Base-by-base conservation (phyloP, 768 basidiomycete genomes). In the Rossbeevera mucosa region DNA sequence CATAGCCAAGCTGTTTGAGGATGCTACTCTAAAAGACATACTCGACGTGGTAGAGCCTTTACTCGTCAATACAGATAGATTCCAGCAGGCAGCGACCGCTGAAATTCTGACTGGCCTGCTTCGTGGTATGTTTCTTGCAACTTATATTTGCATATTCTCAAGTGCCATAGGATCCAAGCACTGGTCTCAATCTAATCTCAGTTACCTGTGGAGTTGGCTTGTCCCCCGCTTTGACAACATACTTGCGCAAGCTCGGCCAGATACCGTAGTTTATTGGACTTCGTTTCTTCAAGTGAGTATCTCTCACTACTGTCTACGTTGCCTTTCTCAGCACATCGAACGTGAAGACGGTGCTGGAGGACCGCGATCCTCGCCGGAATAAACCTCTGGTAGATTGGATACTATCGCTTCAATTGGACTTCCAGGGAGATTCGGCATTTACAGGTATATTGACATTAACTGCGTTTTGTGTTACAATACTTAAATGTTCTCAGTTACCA, bases 381-480 rank as follows among this genome's bases (percentile, higher is more conserved):
- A 71, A 81, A 53, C 78, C 81, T 11, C 64, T 96, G 33, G 75
- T 93, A 18, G 78, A 88, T 55, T 94, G 89, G 82, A 81, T 93
- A 51, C 63, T 88, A 28, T 73, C 79, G 18, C 75, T 92, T 3
- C 85, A 88, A 2, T 72, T 92, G 5, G 93, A 96, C 57, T 91
- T 94, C 66, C 79, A 80, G 30, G 81, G 85, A 43, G 88, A 90
- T 57, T 95, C 91, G 25, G 89, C 91, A 2, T 96, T 96, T 66
- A 80, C 85, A 57, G 86, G 91, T 89, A 71, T 64, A 81, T 73
- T 29, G 18, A 28, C 31, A 28, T 38, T 38, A 56, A 18, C 44
- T 20, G 38, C 14, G 6, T 9, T 22, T 12, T 11, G 11, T 40
- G 9, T 6, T 40, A 16, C 28, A 54, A 47, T 29, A 20, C 52